Conservation (phyloP, 1,139 yeast species). For the Protomyces pachydermus region DNA sequence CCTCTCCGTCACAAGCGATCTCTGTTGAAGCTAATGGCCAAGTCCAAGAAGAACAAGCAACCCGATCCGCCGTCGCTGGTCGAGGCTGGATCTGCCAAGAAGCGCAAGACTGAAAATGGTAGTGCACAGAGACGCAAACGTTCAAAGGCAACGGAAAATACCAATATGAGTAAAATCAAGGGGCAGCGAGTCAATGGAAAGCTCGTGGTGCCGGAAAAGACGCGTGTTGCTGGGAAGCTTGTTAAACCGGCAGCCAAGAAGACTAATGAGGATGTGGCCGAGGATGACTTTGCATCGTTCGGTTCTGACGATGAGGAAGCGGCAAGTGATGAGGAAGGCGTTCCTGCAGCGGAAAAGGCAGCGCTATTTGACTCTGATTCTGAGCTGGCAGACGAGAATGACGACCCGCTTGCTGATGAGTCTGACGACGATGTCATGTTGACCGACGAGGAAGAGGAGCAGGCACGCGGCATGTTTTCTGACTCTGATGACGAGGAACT, state of each 20-base stretch:
- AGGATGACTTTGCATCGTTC: not conserved
- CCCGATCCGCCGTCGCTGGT: constrained; percentile 20
- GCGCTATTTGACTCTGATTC: constrained; percentile 26
- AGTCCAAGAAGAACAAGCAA: constrained; percentile 18
- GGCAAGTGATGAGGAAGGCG: constrained; percentile 31
- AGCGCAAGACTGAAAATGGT: constrained; percentile 12
- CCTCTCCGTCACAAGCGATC: too few species aligned
- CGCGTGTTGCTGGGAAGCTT: constrained; percentile 20
- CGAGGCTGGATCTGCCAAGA: constrained; percentile 1
- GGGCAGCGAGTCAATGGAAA: constrained; percentile 26
- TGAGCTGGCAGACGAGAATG: constrained; percentile 27
- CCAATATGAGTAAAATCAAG: constrained; percentile 15
- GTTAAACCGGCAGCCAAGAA: not conserved
- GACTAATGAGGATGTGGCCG: not conserved
- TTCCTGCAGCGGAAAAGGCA: constrained; percentile 4
- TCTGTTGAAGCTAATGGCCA: not conserved
- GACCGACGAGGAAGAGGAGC: constrained; percentile 28
- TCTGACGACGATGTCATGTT: constrained; percentile 15
- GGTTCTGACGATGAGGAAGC: constrained; percentile 46
- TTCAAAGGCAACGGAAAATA: constrained; percentile 8
- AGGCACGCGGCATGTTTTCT: constrained; percentile 69
- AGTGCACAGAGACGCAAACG: constrained; percentile 13
- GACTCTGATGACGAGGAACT: constrained; percentile 66
- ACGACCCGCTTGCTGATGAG: constrained; percentile 4
- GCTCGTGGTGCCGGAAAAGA: constrained; percentile 22